Evolutionary conservation across 305 asterid genomes (phyloP), one percentile per base, ranked within the genome.

Genomic region (Striga hermonthica): DNA sequence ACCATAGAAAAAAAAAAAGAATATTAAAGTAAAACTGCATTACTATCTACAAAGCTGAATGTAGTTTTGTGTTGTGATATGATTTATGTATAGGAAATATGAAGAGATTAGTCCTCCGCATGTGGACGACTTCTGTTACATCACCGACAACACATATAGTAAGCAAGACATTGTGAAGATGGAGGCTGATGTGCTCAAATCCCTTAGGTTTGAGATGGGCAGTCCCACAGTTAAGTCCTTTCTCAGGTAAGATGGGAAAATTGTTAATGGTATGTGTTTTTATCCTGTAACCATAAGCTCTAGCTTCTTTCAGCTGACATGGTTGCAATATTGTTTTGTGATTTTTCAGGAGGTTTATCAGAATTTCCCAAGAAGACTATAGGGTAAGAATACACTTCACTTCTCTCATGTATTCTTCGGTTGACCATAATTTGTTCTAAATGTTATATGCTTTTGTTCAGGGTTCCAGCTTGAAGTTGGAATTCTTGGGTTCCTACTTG

Each of bases 191-290:
- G 83, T 89, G 54, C 92, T 87, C 59, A 78, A 76, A 16, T 72
- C 85, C n/a, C 91, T 89, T 41, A 69, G 70, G 41, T 87, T 89
- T 80, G 96, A 89, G 81, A 74, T 91, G 88, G 96, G 95, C 15
- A 83, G 69, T 65, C 95, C 95, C 0, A 86, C 86, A 0, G 75
- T 74, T 57, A 86, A 84, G 69, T 75, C 90, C 2, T 91, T 91
- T 77, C 96, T 91, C 62, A 73, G 91, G 95, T 77, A 57, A 22
- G 31, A 22, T 22, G 31, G 31, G 31, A 15, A 13, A 52, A 7
- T 13, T 47, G 15, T 54, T 9, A 0, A 22, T n/a, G 8, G 45
- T 45, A 9, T 40, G n/a, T 49, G n/a, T 4, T 14, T 10, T 45
- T 12, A 4, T 11, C 5, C 10, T 41, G 47, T 41, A 41, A 41